Base-by-base conservation (phyloP, 2,329 filamentous ascomycete genomes). In the Phialemoniopsis sp. region DNA sequence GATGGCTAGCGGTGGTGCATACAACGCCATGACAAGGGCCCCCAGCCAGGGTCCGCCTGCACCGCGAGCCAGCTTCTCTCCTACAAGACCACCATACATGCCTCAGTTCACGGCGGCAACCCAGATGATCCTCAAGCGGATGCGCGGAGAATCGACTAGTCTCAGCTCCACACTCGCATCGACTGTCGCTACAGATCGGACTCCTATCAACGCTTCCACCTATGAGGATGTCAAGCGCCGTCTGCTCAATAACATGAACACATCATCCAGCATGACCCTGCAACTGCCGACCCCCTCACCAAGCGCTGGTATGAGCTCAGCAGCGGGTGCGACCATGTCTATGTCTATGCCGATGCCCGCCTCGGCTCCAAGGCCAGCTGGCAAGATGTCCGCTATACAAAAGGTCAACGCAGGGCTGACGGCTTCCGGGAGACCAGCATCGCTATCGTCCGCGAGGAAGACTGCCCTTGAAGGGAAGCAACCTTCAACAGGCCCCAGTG, bases 171-270 rank as follows among this genome's bases (percentile, higher is more conserved):
- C 58, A 2, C 52, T 65, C 4, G 59, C 60, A 3, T 56, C 56
- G 1, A 58, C 55, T 2, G 59, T 60, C 2, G 53, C 54, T 0
- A 46, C 56, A 5, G 52, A 41, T 8, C 42, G 41, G 13, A 35
- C 47, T 26, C 36, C 56, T 3, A 61, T 66, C 43, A 52, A 59
- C 21, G 48, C 56, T 26, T 52, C 60, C 1, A 52, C 55, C 0
- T 66, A 59, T 29, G 64, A 67, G 36, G 64, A 67, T 32, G 58
- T 58, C 8, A 65, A 59, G 50, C 50, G 61, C 36, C 57, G 63
- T n/a, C 53, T 68, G 1, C 51, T 67, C 3, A 60, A 62, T 52
- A 56, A 51, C 34, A 62, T 67, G 59, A 64, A 59, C 40, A 65
- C 59, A 0, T 61, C 62, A 5, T 43, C 49, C 5, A 46, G 50